Evolutionary conservation across 306 rosid genomes (phyloP).

Genomic region (Quercus dentata): DNA sequence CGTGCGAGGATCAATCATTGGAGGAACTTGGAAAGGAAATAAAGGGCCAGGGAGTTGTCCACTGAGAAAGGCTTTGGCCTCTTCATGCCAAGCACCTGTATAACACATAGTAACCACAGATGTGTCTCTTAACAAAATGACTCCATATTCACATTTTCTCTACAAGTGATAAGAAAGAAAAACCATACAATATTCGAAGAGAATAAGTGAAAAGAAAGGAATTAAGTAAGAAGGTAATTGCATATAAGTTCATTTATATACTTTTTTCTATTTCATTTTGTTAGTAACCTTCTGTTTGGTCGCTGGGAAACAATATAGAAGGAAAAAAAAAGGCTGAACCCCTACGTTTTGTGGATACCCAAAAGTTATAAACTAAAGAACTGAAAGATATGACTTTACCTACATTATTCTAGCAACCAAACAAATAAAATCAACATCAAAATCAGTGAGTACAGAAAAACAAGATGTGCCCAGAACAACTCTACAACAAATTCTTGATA

Average conservation of each 20-base stretch:
- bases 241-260: not conserved
- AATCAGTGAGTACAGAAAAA: no score
- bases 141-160: not conserved
- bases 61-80: conserved; percentile 23
- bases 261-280: not conserved
- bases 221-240: not conserved
- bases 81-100: conserved; percentile 38
- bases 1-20: conserved; percentile 15
- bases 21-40: conserved; percentile 30
- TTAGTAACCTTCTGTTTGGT: not conserved
- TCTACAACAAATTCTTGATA: no score
- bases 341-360: no score
- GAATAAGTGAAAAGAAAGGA: not conserved
- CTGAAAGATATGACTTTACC: no score
- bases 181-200: not conserved
- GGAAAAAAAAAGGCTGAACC: no score
- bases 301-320: not conserved
- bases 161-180: not conserved
- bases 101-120: not conserved
- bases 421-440: no score
- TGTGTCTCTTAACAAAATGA: not conserved
- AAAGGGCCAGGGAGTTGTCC: conserved; percentile 33
- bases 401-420: no score
- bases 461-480: no score
- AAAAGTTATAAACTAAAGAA: no score